Conservation (phyloP, 2,329 filamentous ascomycete genomes). For the Fusarium musae region DNA sequence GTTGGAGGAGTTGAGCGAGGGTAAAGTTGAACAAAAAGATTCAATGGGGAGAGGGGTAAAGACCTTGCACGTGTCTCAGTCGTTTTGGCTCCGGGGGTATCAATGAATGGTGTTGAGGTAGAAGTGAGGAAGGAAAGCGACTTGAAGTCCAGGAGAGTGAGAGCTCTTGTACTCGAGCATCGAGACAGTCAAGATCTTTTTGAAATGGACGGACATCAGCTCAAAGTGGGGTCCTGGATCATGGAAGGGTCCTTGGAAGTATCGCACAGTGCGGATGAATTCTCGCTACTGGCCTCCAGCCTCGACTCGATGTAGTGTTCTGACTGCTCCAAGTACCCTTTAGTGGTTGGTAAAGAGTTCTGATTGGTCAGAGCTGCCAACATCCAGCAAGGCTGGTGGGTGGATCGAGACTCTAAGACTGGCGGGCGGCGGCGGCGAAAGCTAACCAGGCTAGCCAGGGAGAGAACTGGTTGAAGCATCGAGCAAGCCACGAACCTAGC, state of each 20-base stretch:
- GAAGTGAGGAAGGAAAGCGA: constrained; percentile 1
- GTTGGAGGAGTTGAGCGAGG: constrained; percentile 42
- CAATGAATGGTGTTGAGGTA: neutral
- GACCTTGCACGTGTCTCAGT: neutral
- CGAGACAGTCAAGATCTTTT: constrained; percentile 32
- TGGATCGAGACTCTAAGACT: constrained; percentile 33
- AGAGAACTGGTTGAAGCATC: constrained; percentile 13
- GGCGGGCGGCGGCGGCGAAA: constrained; percentile 19
- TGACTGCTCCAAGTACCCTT: constrained; percentile 12
- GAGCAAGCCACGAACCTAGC: constrained; percentile 13
- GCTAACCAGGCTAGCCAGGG: neutral
- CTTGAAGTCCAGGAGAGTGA: neutral
- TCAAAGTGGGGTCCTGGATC: constrained; percentile 23
- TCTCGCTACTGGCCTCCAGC: constrained; percentile 3
- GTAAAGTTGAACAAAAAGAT: neutral
- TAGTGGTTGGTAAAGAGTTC: neutral
- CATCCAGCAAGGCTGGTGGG: constrained; percentile 32
- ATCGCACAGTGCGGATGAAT: constrained; percentile 21
- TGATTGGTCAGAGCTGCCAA: constrained; percentile 17
- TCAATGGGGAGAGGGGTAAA: neutral
- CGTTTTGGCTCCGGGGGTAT: neutral
- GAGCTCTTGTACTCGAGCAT: constrained; percentile 27
- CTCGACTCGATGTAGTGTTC: constrained; percentile 19
- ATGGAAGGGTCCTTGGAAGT: constrained; percentile 1
- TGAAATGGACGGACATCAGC: constrained; percentile 17